Conservation (phyloP, 2,329 filamentous ascomycete species). For the Albifimbria verrucaria region DNA sequence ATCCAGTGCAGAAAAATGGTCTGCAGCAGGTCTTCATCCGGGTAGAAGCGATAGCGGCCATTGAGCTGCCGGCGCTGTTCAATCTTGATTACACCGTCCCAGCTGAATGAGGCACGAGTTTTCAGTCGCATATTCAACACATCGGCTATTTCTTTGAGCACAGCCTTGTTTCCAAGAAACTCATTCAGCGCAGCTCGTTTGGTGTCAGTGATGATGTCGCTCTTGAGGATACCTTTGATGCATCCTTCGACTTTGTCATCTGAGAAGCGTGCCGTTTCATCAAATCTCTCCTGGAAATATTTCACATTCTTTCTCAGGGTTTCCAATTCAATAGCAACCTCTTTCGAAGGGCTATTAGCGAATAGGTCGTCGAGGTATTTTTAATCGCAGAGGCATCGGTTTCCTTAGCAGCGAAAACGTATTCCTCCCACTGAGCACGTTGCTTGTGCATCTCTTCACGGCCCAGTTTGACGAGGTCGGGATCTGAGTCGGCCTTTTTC, state of each 20-base stretch:
- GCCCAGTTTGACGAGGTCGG: conserved; percentile 43
- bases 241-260: no score
- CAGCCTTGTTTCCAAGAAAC: neutral
- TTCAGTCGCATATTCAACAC: conserved; percentile 23
- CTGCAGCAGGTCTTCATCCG: conserved; percentile 47
- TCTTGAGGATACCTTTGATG: neutral
- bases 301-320: neutral
- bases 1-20: conserved; percentile 35
- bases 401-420: conserved; percentile 47
- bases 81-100: conserved; percentile 37
- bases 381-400: conserved; percentile 43
- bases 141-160: neutral
- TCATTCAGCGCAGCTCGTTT: neutral
- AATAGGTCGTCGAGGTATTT: conserved; percentile 52
- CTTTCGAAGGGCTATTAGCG: conserved; percentile 1
- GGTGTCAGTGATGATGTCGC: neutral
- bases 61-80: conserved; percentile 37
- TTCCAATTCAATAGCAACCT: neutral
- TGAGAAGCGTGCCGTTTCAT: no score
- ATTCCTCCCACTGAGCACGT: conserved; percentile 50
- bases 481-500: neutral
- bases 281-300: no score
- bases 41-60: conserved; percentile 52
- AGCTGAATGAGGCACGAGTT: no score
- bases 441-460: conserved; percentile 52